Evolutionary conservation across 768 basidiomycete genomes (phyloP), one percentile per base, ranked within the genome.

Genomic region (Hericium coralloides): DNA sequence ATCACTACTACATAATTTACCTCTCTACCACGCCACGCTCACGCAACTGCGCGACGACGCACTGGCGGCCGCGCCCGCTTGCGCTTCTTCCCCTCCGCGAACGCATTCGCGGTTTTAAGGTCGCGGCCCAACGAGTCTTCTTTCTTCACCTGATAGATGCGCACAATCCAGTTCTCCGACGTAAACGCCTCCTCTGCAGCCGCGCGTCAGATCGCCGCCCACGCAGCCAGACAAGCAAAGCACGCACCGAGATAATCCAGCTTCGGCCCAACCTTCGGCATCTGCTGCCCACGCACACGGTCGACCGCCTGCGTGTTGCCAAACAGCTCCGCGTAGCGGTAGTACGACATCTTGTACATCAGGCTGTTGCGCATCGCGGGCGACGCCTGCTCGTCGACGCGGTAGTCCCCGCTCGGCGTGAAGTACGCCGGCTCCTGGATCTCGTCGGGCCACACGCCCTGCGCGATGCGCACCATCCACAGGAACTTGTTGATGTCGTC

Each of bases 401-500:
- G 84, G 74, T 98, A 99, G 68, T 98, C 97, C 48, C 97, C 97
- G 14, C 87, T 75, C 22, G 84, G 77, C 0, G 89, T 98, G 73
- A 99, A 99, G 75, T 90, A 99, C 68, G 89, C 88, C 38, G 85
- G 80, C 72, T 99, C 97, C 68, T 91, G 92, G 59, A 99, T 90
- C 72, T 98, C 97, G 38, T 98, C 93, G 0, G 97, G 97, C 95
- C 95, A 98, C 31, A 95, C 88, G 51, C 95, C 95, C 65, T 95
- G 93, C 4, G 92, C 84, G 62, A 93, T 92, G 55, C 91, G 84
- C 58, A 98, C 87, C 92, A 98, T 98, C 95, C 95, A 98, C 51
- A 99, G 73, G 82, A 98, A 99, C 73, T 99, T 99, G 83, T 99
- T 99, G 76, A 99, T 89, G 68, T 99, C 97, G 69, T 99, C 97